A percentile compares a stretch with the other conserved stretches of the same genome.
phyloP scores from a whole-genome alignment of 495 filamentous ascomycete genomes.

The Neurospora terricola region DNA sequence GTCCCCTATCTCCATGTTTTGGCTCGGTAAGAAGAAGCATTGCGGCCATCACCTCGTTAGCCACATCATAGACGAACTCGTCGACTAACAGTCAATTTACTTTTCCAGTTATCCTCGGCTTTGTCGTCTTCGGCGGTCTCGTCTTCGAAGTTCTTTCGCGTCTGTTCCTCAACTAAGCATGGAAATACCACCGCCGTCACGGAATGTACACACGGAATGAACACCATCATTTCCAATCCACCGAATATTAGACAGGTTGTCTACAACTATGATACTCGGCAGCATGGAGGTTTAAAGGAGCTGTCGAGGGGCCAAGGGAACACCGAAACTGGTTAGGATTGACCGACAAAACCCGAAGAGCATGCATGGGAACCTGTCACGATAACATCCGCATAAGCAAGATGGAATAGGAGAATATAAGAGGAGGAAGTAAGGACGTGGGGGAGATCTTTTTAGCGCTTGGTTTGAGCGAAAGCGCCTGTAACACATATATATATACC shows the following conservation, averaged over 20 bases:
- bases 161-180: conserved; percentile 51
- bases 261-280: background rate
- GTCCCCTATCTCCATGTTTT: conserved; percentile 67
- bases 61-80: background rate
- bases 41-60: conserved; percentile 3
- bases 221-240: background rate
- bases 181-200: background rate
- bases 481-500: background rate
- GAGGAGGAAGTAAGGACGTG: background rate
- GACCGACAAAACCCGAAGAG: background rate
- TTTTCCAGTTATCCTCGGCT: conserved; percentile 57
- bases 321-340: background rate
- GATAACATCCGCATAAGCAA: background rate
- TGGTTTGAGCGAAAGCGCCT: background rate
- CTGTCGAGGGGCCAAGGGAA: background rate
- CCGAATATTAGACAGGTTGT: background rate
- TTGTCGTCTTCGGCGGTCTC: conserved; percentile 76
- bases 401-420: background rate
- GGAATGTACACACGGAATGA: background rate
- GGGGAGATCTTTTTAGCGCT: background rate
- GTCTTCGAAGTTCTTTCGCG: conserved; percentile 70
- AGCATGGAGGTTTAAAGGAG: background rate
- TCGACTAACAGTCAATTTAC: background rate
- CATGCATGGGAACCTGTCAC: background rate
- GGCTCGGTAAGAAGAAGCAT: conserved; percentile 61